Evolutionary conservation across 129 eudicot species (phyloP), one percentile per base, ranked within the genome.

Genomic region (Ambrosia trifida): DNA sequence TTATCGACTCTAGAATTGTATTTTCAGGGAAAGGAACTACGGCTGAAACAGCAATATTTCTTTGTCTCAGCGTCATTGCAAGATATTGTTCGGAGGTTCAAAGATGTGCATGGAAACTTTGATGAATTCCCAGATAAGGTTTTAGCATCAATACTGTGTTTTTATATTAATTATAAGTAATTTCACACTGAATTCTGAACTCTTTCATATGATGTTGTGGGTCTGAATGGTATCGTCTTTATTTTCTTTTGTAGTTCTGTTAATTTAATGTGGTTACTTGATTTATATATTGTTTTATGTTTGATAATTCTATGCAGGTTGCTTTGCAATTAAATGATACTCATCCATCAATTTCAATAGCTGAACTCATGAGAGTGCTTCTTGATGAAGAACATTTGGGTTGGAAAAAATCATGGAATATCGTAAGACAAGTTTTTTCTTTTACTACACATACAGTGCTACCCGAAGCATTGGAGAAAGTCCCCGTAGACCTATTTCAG

Each of bases 271-370:
- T 17, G 19, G 63, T 69, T 69, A 38, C 52, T 54, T 70, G 38
- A 53, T 20, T 19, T 38, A 36, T 41, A 4, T 14, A 12, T 33
- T 50, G 16, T 35, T 47, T 33, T 44, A 49, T 51, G 45, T 0
- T 5, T 17, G 50, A 38, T 17, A 17, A 8, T 33, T 53, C 7
- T 64, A 28, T 75, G 72, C 77, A 81, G 89, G 86, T 85, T 75
- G 89, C 86, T 45, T 81, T 81, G 61, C 89, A 85, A 65, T 69
- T 85, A 40, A 85, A 79, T 64, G 86, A 85, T 81, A 85, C 89
- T 3, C 86, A 85, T 75, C 89, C 89, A 62, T 81, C 89, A 56
- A 78, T 85, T 74, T 76, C 89, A 19, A 72, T 81, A 66, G 86
- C 74, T 30, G 89, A 85, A 72, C 81, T 85, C 50, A 78, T 85